phyloP scores from a whole-genome alignment of 192 early-diverging fungal species.

The Umbelopsis sp. region DNA sequence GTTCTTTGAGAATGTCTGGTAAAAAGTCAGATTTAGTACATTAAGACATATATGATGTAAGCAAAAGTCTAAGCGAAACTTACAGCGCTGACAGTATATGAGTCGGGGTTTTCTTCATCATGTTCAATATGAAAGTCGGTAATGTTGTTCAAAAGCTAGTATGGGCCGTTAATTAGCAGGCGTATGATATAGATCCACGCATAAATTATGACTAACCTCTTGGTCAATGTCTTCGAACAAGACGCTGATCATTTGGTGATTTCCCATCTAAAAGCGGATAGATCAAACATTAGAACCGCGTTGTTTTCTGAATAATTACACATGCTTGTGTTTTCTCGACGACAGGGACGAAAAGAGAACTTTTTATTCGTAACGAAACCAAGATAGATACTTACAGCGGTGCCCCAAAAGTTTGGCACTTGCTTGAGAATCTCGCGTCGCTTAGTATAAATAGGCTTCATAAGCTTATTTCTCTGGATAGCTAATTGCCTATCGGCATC shows the following conservation, averaged over 20 bases:
- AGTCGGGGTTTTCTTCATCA: constrained; percentile 31
- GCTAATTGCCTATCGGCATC: background rate
- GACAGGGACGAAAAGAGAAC: background rate
- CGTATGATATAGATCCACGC: background rate
- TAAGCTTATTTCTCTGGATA: constrained; percentile 25
- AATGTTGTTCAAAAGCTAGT: constrained; percentile 29
- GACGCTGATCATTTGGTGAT: constrained; percentile 7
- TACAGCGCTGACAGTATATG: constrained; percentile 36
- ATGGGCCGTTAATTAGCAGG: background rate
- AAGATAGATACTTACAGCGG: constrained; percentile 27
- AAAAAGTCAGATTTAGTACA: background rate
- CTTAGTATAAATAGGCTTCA: constrained; percentile 37
- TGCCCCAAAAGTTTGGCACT: constrained; percentile 37
- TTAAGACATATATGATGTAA: background rate
- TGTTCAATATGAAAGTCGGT: constrained; percentile 39
- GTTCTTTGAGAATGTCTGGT: constrained; percentile 34
- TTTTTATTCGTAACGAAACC: too few relatives aligned
- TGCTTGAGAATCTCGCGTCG: constrained; percentile 42
- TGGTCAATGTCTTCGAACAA: constrained; percentile 18
- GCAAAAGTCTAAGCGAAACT: background rate
- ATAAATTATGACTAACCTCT: background rate
- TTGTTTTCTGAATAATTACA: background rate
- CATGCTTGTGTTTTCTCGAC: background rate
- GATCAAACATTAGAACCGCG: background rate
- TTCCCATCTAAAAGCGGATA: background rate